Percentiles rank a stretch among this genome's conserved stretches.
phyloP scores from a whole-genome alignment of 345 rosid genomes.

The Eucalyptus regnans region DNA sequence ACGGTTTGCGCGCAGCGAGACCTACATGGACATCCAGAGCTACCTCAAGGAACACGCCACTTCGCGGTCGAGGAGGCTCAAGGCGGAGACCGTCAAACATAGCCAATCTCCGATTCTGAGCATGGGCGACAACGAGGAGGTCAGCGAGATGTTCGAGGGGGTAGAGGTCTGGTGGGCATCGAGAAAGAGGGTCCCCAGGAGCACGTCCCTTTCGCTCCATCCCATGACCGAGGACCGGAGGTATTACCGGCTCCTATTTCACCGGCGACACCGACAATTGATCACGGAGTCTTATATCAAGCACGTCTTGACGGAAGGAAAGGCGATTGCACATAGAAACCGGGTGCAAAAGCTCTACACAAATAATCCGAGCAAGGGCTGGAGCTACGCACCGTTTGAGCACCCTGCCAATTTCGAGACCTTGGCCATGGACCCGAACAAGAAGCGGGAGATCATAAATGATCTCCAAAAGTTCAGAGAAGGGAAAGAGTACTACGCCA shows the following conservation, averaged over 20 bases:
- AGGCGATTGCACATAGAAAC: conserved; percentile 4
- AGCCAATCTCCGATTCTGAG: conserved; percentile 21
- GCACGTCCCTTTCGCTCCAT: conserved; percentile 5
- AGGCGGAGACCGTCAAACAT: conserved; percentile 26
- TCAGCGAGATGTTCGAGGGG: conserved; percentile 19
- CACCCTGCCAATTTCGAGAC: conserved; percentile 56
- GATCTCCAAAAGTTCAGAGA: conserved; percentile 38
- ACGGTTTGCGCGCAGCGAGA: conserved; percentile 15
- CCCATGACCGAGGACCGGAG: conserved; percentile 13
- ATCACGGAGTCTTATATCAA: conserved; percentile 14
- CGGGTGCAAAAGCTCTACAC: conserved; percentile 43
- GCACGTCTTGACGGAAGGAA: conserved; percentile 32
- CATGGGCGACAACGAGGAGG: conserved; percentile 34
- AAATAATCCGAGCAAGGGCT: conserved; percentile 6
- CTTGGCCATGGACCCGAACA: conserved; percentile 51
- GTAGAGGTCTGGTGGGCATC: conserved; percentile 35
- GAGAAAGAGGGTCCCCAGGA: not conserved
- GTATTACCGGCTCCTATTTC: conserved; percentile 29
- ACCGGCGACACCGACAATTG: conserved; percentile 16
- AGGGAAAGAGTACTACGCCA: conserved; percentile 44
- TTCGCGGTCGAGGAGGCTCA: conserved; percentile 26
- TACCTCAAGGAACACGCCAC: conserved; percentile 29
- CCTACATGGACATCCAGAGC: conserved; percentile 16
- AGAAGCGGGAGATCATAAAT: conserved; percentile 36
- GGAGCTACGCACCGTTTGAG: conserved; percentile 25